Conservation (phyloP, 2,329 filamentous ascomycete species). For the Laburnicola sp. region DNA sequence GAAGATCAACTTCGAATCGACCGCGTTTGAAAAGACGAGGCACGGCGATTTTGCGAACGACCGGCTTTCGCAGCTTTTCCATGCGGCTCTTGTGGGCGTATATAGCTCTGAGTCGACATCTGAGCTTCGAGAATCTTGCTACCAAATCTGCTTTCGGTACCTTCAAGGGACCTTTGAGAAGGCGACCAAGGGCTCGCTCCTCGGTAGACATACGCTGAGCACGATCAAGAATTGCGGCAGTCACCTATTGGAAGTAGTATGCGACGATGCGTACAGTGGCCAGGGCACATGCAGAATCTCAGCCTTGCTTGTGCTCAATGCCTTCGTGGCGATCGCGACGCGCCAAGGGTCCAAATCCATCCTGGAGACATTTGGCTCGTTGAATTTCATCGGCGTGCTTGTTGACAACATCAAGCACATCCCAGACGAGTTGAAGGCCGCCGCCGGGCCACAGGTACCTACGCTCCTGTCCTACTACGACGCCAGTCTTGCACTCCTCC, state of each 20-base stretch:
- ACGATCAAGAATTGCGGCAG: constrained; percentile 80
- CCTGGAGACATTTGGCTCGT: constrained; percentile 75
- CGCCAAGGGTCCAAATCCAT: constrained; percentile 73
- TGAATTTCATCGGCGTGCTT: constrained; percentile 89
- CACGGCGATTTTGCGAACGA: constrained; percentile 78
- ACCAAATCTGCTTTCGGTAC: constrained; percentile 88
- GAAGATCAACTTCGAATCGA: constrained; percentile 64
- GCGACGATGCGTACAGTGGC: constrained; percentile 89
- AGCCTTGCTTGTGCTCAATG: constrained; percentile 80
- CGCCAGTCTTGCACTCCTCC: constrained; percentile 77
- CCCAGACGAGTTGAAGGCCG: constrained; percentile 62
- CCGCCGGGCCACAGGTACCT: constrained; percentile 53
- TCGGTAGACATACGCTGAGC: constrained; percentile 59
- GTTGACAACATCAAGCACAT: constrained; percentile 84
- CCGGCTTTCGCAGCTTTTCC: constrained; percentile 88
- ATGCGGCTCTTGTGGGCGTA: constrained; percentile 79
- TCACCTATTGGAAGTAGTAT: constrained; percentile 80
- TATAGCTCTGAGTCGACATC: constrained; percentile 71
- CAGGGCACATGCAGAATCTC: constrained; percentile 81
- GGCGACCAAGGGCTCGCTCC: constrained; percentile 40
- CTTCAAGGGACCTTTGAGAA: constrained; percentile 66
- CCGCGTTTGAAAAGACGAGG: constrained; percentile 49
- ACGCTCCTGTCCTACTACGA: constrained; percentile 65
- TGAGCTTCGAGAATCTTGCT: constrained; percentile 79
- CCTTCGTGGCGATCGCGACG: constrained; percentile 73